A percentile compares a stretch with the other conserved stretches of the same genome.
These are phyloP conservation scores for Exserohilum turcica DNA, from an alignment of 2,329 filamentous ascomycete species.

Conservation along the genomic window DNA sequence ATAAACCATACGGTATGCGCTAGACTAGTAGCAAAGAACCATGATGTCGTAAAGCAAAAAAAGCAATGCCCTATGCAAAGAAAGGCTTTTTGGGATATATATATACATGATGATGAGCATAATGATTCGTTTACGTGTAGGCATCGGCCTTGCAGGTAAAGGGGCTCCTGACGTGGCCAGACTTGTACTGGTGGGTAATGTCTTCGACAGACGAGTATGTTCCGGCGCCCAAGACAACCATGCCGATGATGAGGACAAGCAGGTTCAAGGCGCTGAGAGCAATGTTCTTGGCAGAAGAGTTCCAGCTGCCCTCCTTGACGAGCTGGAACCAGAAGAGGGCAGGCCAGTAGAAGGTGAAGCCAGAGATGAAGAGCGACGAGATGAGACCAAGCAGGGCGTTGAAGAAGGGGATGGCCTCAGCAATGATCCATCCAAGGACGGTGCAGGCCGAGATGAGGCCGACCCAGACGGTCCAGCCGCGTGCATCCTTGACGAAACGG, in stretches of 20 bases:
- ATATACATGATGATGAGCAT: conserved; percentile 5
- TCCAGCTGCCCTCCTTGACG: conserved; percentile 54
- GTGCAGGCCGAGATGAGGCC: conserved; percentile 62
- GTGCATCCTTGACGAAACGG: conserved; percentile 46
- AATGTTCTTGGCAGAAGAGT: conserved; percentile 41
- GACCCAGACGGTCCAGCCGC: conserved; percentile 62
- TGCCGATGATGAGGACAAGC: conserved; percentile 36
- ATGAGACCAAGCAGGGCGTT: conserved; percentile 70
- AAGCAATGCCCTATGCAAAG: neutral
- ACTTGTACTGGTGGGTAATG: conserved; percentile 50
- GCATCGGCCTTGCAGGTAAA: conserved; percentile 49
- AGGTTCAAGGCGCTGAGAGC: conserved; percentile 35
- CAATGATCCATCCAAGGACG: conserved; percentile 70
- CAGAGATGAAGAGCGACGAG: conserved; percentile 65
- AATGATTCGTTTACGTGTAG: conserved; percentile 30
- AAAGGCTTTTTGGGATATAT: conserved; percentile 5
- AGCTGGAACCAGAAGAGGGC: conserved; percentile 46
- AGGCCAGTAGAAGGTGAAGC: conserved; percentile 64
- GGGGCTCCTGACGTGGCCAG: conserved; percentile 45
- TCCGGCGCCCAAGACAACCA: conserved; percentile 46
- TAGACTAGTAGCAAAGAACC: conserved; percentile 1
- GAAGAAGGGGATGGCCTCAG: conserved; percentile 73
- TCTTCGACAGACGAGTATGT: conserved; percentile 54
- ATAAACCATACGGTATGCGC: too few species aligned
- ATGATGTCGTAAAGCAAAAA: conserved; percentile 10